Percentiles rank a stretch among this genome's conserved stretches.
Evolutionary conservation across 371 early-diverging fungal species (phyloP).

Genomic region (Synchytrium microbalum): DNA sequence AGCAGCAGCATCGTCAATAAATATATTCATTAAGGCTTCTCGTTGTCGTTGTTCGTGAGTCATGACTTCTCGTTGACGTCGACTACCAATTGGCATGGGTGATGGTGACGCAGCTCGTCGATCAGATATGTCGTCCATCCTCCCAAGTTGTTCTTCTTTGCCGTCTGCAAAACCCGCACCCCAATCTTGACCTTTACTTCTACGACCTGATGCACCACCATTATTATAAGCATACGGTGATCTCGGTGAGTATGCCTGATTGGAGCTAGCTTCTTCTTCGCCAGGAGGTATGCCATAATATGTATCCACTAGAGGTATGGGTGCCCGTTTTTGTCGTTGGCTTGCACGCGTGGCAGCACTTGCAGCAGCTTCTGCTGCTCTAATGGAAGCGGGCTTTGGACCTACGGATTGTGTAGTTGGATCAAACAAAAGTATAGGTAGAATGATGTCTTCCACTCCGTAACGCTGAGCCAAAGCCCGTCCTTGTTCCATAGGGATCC

Average conservation of each 20-base stretch:
- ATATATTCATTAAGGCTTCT: slow-evolving; percentile 20
- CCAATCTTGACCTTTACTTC: background rate
- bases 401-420: background rate
- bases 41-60: slow-evolving; percentile 16
- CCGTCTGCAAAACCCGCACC: background rate
- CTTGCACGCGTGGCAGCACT: background rate
- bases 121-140: background rate
- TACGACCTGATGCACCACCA: background rate
- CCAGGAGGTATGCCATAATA: background rate
- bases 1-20: slow-evolving; percentile 10
- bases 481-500: slow-evolving; percentile 31
- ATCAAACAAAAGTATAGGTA: slow-evolving; percentile 18
- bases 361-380: background rate
- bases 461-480: slow-evolving; percentile 24
- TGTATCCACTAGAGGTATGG: background rate
- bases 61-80: background rate
- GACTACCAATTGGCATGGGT: background rate
- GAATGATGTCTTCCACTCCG: slow-evolving; percentile 18
- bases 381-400: background rate
- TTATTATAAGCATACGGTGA: background rate
- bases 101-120: background rate
- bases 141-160: background rate
- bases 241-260: background rate
- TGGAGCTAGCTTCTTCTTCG: background rate
- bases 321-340: background rate